Base-by-base conservation (phyloP, 2,329 filamentous ascomycete species). In the Scytalidium sp. region DNA sequence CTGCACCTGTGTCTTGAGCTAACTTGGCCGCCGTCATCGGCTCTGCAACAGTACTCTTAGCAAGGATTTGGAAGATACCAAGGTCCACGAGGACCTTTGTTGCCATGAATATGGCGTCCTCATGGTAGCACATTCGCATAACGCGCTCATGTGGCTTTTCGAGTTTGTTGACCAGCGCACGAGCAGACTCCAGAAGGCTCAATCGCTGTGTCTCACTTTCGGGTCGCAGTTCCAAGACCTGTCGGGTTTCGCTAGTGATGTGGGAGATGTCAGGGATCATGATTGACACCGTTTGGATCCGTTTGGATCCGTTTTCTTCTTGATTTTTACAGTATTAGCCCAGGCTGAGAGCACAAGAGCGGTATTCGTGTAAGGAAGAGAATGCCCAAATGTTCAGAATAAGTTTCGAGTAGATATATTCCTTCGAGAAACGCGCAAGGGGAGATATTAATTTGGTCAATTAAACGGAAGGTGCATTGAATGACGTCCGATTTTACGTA, bases 141-240 rank as follows among this genome's bases (percentile, higher is more conserved):
- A 46, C 36, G 19, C 44, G 44, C 27, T 46, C 44, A 17, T 47
- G 46, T 7, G 46, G 46, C 4, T 47, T 47, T 19, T 41, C 29
- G 39, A 47, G 36, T 8, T 27, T 21, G 8, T 47, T 47, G 39
- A 43, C 39, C 21, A 47, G 46, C 19, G 46, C 39, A 10, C 39
- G 46, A 23, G 46, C 39, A 25, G 36, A 46, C 39, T 64, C 1
- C 61, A 60, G 8, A 61, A 64, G 47, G 63, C 61, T 0, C 60
- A 61, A 42, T 58, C 56, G 20, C 22, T 49, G n/a, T 61, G 56
- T 2, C 51, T 65, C 25, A 29, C 13, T 29, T 13, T 13, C 25
- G 13, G 25, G 25, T 13, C 13, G 25, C 13, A 29, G 25, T 29
- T 29, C 25, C 25, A 29, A 41, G 63, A 65, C 43, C 61, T 64